These are phyloP conservation scores for Cutaneotrichosporon sp. DNA, from an alignment of 1,284 basidiomycete species.

Conservation along the genomic window DNA sequence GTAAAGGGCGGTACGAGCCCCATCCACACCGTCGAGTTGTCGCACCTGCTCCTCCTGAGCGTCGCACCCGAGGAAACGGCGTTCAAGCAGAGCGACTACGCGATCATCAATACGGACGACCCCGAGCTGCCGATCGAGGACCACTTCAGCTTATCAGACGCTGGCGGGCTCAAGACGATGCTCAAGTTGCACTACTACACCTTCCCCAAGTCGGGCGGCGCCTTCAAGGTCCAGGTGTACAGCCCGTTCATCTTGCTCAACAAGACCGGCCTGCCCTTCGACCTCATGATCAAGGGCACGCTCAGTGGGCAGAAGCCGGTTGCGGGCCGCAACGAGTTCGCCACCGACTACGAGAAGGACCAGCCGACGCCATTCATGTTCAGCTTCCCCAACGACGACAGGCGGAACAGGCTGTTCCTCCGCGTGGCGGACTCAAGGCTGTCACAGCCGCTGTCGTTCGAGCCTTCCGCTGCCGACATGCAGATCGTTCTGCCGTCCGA, in stretches of 20 bases:
- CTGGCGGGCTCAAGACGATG: slow-evolving; percentile 74
- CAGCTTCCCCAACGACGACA: slow-evolving; percentile 75
- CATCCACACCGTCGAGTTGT: slow-evolving; percentile 92
- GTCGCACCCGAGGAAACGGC: slow-evolving; percentile 87
- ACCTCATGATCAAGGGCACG: slow-evolving; percentile 72
- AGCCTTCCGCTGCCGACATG: slow-evolving; percentile 88
- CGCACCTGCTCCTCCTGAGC: slow-evolving; percentile 91
- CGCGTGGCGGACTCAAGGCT: slow-evolving; percentile 83
- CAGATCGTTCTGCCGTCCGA: slow-evolving; percentile 72
- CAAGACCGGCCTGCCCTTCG: slow-evolving; percentile 87
- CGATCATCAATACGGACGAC: slow-evolving; percentile 94
- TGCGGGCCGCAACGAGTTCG: slow-evolving; percentile 69
- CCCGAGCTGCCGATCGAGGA: slow-evolving; percentile 61
- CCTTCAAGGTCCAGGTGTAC: slow-evolving; percentile 97
- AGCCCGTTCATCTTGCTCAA: slow-evolving; percentile 91
- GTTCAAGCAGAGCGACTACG: slow-evolving; percentile 97
- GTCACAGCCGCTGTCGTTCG: slow-evolving; percentile 86
- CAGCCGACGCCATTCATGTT: slow-evolving; percentile 77
- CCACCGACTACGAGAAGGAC: slow-evolving; percentile 57
- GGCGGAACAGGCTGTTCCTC: slow-evolving; percentile 82
- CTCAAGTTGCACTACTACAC: slow-evolving; percentile 84
- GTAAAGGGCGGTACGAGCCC: slow-evolving; percentile 94
- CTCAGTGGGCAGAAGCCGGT: slow-evolving; percentile 73
- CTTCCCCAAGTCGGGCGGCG: slow-evolving; percentile 91
- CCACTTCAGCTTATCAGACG: slow-evolving; percentile 66